Evolutionary conservation across 106 monocot species (phyloP), one percentile per base, ranked within the genome.

Genomic region (Ottelia alismoides): DNA sequence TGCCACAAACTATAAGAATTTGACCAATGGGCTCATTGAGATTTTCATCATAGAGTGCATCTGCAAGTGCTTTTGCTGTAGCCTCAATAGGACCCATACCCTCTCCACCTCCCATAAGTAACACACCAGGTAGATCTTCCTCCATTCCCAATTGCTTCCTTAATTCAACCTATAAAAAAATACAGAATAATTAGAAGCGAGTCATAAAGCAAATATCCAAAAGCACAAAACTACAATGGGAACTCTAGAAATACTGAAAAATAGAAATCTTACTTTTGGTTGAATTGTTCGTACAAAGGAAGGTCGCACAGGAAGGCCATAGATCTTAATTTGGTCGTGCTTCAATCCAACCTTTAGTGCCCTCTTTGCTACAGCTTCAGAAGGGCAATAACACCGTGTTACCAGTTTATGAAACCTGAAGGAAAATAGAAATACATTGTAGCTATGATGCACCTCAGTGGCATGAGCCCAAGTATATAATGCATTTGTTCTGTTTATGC

Each of bases 11-110:
- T 2, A 89, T 47, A 63, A 96, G 89, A 2, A 96, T 65, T 68
- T 96, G 96, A 53, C 96, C 96, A 16, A 71, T 65, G 20, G 96
- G 79, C 67, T 67, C 76, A 43, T 74, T 82, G 47, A 66, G 62
- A 58, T 32, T 55, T 51, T 84, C 84, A 72, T 79, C 74, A 64
- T 76, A 82, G 45, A 96, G 67, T 55, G 65, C 32, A 61, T 85
- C 67, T 10, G 72, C 85, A 63, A 96, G 85, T 31, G 81, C 81
- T 25, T 74, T 70, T 61, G 96, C 96, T 48, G 88, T 96, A 28
- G 96, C 85, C 53, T 96, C 96, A 60, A 96, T 89, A 47, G 96
- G 96, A 23, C 96, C 96, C 96, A 96, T 96, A 45, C 96, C 96
- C 64, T 96, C 96, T 27, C 96, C 96, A 57, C 96, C 96, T 55